Base-by-base conservation (phyloP, 768 basidiomycete genomes). In the Exidia glandulosa region DNA sequence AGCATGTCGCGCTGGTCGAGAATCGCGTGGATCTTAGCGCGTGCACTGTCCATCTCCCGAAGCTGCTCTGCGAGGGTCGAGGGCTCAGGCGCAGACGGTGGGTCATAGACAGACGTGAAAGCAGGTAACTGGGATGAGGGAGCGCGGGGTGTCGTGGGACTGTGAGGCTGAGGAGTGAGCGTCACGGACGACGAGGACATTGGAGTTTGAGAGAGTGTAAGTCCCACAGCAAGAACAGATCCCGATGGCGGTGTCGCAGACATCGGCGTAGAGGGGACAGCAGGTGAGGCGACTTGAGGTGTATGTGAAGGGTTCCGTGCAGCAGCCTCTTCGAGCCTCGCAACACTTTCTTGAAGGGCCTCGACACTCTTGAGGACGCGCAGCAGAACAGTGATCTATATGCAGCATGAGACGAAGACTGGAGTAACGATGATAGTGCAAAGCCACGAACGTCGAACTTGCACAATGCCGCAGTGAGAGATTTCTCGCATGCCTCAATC, bases 1-100 rank as follows among this genome's bases (percentile, higher is more conserved):
- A 84, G 73, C 16, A 90, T 72, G 57, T 84, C 80, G 3, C 74
- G 77, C 32, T 75, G 69, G 69, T 90, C 89, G 33, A 69, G 68
- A 12, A 73, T 76, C 10, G 70, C 70, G 67, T 88, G 87, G 16
- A 27, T 27, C 7, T 31, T 23, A 13, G 25, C 50, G 27, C 50
- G 50, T 69, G 66, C 33, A 69, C 71, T 60, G 79, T 75, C 68
- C 84, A 70, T 61, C 19, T 62, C 62, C 45, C n/a, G n/a, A n/a
- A n/a, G n/a, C n/a, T n/a, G n/a, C n/a, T n/a, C n/a, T n/a, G 45
- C 55, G 58, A 67, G 66, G 48, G 66, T 63, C 66, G 13, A 56
- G 23, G 32, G 58, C 29, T 25, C 41, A 5, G 13, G 64, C 29
- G 30, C 32, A 3, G 3, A 3, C 19, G 56, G 59, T 16, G 54